A percentile compares a stretch with the other conserved stretches of the same genome.
Conservation (phyloP, 2,329 filamentous ascomycete genomes). For the Fusarium torreyae region DNA sequence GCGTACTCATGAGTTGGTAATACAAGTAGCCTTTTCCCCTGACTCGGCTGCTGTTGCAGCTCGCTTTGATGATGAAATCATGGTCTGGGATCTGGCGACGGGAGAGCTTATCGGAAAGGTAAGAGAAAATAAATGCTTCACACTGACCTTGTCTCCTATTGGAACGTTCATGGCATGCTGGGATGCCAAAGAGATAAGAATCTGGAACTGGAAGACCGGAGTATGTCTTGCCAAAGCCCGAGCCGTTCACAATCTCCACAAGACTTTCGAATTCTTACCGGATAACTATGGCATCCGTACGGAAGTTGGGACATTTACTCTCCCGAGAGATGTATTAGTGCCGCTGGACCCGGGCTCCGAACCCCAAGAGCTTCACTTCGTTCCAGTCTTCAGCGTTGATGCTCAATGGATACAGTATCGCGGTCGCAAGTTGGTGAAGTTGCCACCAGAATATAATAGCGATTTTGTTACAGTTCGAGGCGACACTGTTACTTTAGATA, state of each 20-base stretch:
- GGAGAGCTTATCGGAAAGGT: background rate
- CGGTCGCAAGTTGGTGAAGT: background rate
- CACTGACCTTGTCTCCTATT: background rate
- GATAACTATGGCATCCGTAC: background rate
- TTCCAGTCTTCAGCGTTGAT: too few species aligned
- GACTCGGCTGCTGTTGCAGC: background rate
- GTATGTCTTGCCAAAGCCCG: background rate
- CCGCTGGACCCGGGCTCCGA: background rate
- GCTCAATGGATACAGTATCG: background rate
- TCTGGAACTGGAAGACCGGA: background rate
- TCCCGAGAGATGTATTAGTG: background rate
- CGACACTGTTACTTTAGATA: background rate
- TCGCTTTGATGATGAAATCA: background rate
- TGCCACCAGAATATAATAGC: background rate
- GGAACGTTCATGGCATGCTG: background rate
- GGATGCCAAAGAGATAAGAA: rapidly evolving
- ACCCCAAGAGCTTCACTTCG: background rate
- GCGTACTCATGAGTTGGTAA: rapidly evolving
- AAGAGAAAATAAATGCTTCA: too few species aligned
- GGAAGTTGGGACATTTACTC: background rate
- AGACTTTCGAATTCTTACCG: background rate
- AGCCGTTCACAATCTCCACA: background rate
- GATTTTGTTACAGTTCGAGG: rapidly evolving
- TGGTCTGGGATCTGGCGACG: background rate
- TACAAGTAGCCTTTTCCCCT: background rate